phyloP scores from a whole-genome alignment of 1,284 basidiomycete species.

The Boletus semigastroideus region DNA sequence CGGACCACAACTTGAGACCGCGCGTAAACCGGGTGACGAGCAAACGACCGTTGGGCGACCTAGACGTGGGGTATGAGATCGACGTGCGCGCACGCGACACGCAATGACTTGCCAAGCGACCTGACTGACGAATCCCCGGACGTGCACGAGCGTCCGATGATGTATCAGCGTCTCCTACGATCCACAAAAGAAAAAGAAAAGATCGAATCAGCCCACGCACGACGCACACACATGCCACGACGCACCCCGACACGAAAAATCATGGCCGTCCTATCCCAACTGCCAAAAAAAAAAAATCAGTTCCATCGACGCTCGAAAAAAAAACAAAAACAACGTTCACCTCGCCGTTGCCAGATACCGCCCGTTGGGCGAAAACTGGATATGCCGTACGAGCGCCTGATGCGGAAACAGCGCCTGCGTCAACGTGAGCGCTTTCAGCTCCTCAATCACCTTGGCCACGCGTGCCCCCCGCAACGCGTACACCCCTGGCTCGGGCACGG shows the following conservation, averaged over 20 bases:
- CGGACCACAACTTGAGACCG: constrained; percentile 73
- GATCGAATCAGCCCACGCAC: background rate
- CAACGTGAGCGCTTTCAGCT: constrained; percentile 52
- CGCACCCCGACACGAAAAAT: constrained; percentile 70
- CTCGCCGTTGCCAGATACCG: constrained; percentile 38
- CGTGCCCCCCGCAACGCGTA: constrained; percentile 48
- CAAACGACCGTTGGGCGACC: constrained; percentile 65
- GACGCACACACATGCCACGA: background rate
- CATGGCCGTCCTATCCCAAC: constrained; percentile 76
- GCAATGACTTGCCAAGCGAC: constrained; percentile 60
- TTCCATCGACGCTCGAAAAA: no score
- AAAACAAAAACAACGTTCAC: constrained; percentile 6
- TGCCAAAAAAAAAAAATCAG: constrained; percentile 25
- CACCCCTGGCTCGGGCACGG: constrained; percentile 37
- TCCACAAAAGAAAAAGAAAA: background rate
- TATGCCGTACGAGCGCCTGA: constrained; percentile 37
- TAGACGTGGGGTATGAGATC: background rate
- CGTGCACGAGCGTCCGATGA: constrained; percentile 65
- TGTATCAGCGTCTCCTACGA: constrained; percentile 52
- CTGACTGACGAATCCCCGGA: constrained; percentile 74
- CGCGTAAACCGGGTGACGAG: constrained; percentile 67
- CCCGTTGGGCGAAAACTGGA: constrained; percentile 40
- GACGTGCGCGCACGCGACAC: no score
- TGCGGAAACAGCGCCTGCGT: constrained; percentile 48
- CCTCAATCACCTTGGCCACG: constrained; percentile 54